Conservation (phyloP, 164 flowering plant species). For the Umbilicus rupestris region DNA sequence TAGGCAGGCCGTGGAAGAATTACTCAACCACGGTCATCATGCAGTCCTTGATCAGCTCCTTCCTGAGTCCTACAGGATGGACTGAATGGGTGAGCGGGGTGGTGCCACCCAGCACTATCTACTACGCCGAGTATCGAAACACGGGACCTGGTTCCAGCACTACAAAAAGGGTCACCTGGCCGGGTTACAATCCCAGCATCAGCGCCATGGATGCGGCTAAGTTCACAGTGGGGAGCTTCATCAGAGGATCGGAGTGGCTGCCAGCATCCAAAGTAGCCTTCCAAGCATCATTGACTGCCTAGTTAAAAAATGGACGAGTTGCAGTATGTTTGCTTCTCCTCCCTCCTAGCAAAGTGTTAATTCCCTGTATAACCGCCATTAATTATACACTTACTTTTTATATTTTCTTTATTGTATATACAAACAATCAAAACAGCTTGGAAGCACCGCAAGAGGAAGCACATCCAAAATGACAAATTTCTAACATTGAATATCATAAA, state of each 20-base stretch:
- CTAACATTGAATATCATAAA: too few relatives aligned
- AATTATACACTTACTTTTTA: too few relatives aligned
- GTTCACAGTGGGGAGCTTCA: slow-evolving; percentile 38
- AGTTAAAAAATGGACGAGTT: too few relatives aligned
- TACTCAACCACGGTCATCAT: slow-evolving; percentile 69
- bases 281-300: slow-evolving; percentile 13
- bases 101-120: slow-evolving; percentile 47
- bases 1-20: slow-evolving; percentile 84
- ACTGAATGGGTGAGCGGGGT: slow-evolving; percentile 32
- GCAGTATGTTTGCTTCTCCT: too few relatives aligned
- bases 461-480: too few relatives aligned
- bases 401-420: too few relatives aligned
- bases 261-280: slow-evolving; percentile 25
- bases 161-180: slow-evolving; percentile 55
- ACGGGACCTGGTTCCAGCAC: slow-evolving; percentile 52
- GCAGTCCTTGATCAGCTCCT: slow-evolving; percentile 37
- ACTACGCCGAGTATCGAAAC: slow-evolving; percentile 71
- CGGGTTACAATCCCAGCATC: slow-evolving; percentile 42
- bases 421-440: too few relatives aligned
- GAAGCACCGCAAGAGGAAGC: too few relatives aligned
- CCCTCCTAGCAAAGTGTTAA: too few relatives aligned
- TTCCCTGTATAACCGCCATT: too few relatives aligned
- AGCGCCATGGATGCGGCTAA: slow-evolving; percentile 25
- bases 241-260: slow-evolving; percentile 52
- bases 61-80: slow-evolving; percentile 60